Evolutionary conservation across 2,329 filamentous ascomycete genomes (phyloP), one percentile per base, ranked within the genome.

Genomic region (Eutypella sp.): DNA sequence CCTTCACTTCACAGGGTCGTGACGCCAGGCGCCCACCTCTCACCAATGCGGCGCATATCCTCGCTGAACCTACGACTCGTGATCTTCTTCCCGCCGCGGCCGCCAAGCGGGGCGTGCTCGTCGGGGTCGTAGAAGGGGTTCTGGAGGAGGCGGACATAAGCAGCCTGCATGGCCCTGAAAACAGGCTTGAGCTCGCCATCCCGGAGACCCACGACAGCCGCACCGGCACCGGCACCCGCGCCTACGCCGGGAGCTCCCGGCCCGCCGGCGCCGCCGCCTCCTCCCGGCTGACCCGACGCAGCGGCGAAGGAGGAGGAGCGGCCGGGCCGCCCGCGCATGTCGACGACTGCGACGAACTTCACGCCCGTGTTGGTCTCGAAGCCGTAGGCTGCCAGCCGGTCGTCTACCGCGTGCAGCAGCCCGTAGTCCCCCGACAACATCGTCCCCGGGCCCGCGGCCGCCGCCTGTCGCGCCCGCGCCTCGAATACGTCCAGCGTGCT

Each of bases 71-170:
- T 82, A 56, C 78, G 80, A 65, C 90, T 96, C 43, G 81, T 86
- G 54, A 97, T 96, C 61, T 84, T 84, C 63, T 82, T 78, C 3
- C 79, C 79, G 0, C 75, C 74, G 22, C 66, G 65, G 0, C 75
- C 78, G 1, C 66, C 66, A 3, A 46, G 64, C 41, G 85, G 38
- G 86, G 78, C 78, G 65, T 91, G 84, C 58, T 92, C 87, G 62
- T 96, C 90, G 9, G 92, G 92, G 40, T 86, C 83, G 66, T 91
- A 97, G 68, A 99, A 99, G 0, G 92, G 92, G 61, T 99, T 97
- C 67, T 96, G 86, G 54, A 97, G 71, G 42, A 99, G 72, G 50
- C 82, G 75, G 47, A 97, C 87, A 60, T 96, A 99, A 24, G 92
- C 90, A n/a, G 79, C 84, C 70, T 97, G 93, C 68, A 99, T 81